Evolutionary conservation across 345 rosid species (phyloP), one percentile per base, ranked within the genome.

Genomic region (Acer saccharum): DNA sequence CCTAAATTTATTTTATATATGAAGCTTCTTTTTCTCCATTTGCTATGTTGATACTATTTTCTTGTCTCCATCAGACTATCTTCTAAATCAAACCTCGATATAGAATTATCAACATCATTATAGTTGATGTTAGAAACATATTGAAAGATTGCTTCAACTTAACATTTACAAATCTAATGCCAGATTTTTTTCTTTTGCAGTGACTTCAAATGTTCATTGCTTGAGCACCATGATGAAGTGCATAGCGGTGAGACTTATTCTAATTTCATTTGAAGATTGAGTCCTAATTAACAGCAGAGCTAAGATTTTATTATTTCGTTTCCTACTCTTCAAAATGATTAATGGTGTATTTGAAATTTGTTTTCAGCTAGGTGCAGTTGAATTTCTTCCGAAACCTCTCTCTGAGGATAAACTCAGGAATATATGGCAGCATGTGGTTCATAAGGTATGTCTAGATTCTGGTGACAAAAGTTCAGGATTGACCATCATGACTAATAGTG

Each of bases 351-450:
- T 65, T 84, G 78, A 84, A 68, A 64, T 79, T 69, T 75, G 76
- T 82, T 85, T 84, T 75, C 92, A 96, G 99, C 91, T 89, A 46
- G 99, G 99, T 77, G 99, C 98, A 62, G 98, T 96, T 64, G 99
- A 94, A 85, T 96, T 96, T 86, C 97, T 96, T 50, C 88, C 46
- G 64, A 92, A 94, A 83, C 99, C 99, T 11, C 84, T 96, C 43
- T 89, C 88, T 0, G 91, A 90, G 69, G 98, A 92, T 74, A 96
- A 94, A 81, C 82, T 96, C 75, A 86, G 88, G 85, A 92, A 96
- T 72, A 86, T 96, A 77, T 96, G 99, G 99, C 99, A 96, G 82
- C 99, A 96, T 27, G 98, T 96, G 77, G 94, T 92, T 80, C 98
- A 94, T 77, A 94, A 94, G 97, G 99, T 94, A 72, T 10, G 74